Evolutionary conservation across 768 basidiomycete species (phyloP), one percentile per base, ranked within the genome.

Genomic region (Tephrocybe sp.): DNA sequence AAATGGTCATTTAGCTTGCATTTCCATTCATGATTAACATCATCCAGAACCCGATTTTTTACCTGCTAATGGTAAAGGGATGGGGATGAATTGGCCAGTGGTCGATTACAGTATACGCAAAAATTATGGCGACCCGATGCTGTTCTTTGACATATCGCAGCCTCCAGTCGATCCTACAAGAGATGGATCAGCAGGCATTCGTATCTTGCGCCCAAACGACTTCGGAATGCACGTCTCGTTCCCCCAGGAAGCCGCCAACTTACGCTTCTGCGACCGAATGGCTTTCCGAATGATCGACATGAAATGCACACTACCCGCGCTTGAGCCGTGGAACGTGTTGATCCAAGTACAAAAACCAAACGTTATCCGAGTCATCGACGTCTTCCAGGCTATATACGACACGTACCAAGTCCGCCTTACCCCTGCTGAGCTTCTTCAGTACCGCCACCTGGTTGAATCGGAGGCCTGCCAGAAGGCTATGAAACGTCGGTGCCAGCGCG

Each of bases 341-440:
- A 71, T 81, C 49, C 68, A 70, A 41, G 69, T 8, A 6, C 5
- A 74, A 30, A 42, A 65, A 18, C 62, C 61, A 34, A 76, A 45
- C 23, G 76, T 11, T 68, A 85, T 47, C 65, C 75, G 12, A 77
- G 80, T 51, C 56, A 70, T 77, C 19, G 83, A 86, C 44, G 73
- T 87, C 27, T 82, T 84, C 58, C 62, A 74, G 46, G 77, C 74
- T 9, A 82, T 87, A 22, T 75, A 79, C 57, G 70, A 76, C 36
- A 64, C 71, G 4, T 80, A 76, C 52, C 62, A 73, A 40, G 62
- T 67, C 30, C 69, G 67, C 7, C 64, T 86, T 60, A 74, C 75
- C 1, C 56, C 58, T 19, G 67, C 72, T 27, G 82, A 85, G 50
- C 54, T 61, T 18, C 55, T n/a, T 16, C 49, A 24, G 30, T 52